Percentiles rank a stretch among this genome's conserved stretches.
Evolutionary conservation across 75 land plant genomes (phyloP).

Genomic region (Chamaecyparis obtusa): DNA sequence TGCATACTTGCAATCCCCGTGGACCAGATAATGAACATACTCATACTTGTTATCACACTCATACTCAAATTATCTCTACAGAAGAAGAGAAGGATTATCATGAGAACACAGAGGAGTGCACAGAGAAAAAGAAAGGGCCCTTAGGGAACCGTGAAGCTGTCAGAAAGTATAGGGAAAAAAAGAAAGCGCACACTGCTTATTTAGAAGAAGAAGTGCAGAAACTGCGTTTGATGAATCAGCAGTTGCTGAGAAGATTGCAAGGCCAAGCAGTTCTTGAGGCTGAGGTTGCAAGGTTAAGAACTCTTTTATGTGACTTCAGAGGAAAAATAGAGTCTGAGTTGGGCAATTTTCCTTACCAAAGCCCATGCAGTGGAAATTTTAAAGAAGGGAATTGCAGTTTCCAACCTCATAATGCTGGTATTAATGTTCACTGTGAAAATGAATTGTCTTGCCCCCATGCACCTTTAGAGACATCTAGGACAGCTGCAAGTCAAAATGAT

Average conservation of each 20-base stretch:
- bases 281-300: slow-evolving; percentile 58
- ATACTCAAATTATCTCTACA: slow-evolving; percentile 61
- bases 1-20: slow-evolving; percentile 41
- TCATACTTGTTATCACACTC: slow-evolving; percentile 86
- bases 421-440: background rate
- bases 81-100: slow-evolving; percentile 18
- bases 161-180: slow-evolving; percentile 93
- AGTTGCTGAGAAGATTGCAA: slow-evolving; percentile 58
- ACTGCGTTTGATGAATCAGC: slow-evolving; percentile 63
- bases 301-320: slow-evolving; percentile 59
- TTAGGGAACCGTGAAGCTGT: slow-evolving; percentile 87
- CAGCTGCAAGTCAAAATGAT: background rate
- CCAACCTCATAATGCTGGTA: background rate
- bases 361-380: slow-evolving; percentile 18
- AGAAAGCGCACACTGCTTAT: slow-evolving; percentile 83
- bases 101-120: slow-evolving; percentile 1
- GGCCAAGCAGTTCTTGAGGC: slow-evolving; percentile 62
- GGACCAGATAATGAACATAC: slow-evolving; percentile 60
- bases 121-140: slow-evolving; percentile 42
- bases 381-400: background rate
- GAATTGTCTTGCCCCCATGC: background rate
- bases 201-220: slow-evolving; percentile 84
- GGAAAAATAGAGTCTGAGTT: slow-evolving; percentile 71
- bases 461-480: background rate
- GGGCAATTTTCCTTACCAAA: slow-evolving; percentile 46